A percentile compares a stretch with the other conserved stretches of the same genome.
These are phyloP conservation scores for Ambrosiella cleistominuta DNA, from an alignment of 2,329 filamentous ascomycete genomes.

Conservation along the genomic window DNA sequence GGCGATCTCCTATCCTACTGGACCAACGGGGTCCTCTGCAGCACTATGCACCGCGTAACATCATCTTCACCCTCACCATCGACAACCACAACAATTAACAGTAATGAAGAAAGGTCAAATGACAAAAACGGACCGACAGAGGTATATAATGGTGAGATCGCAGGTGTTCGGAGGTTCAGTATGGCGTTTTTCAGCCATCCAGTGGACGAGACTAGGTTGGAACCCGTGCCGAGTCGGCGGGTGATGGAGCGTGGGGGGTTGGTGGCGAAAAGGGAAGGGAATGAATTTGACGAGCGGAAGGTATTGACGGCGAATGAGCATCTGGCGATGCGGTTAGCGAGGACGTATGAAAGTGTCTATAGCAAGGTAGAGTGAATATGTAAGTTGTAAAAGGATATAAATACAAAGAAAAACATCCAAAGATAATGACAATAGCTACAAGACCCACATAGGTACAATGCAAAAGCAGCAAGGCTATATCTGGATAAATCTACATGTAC, in stretches of 20 bases:
- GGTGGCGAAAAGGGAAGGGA: constrained; percentile 20
- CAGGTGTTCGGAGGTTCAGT: constrained; percentile 39
- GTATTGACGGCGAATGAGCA: constrained; percentile 48
- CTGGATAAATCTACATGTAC: neutral
- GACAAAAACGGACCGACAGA: neutral
- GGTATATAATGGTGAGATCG: constrained; percentile 14
- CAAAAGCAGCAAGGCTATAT: neutral
- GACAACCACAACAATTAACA: too few relatives aligned
- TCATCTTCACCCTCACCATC: constrained; percentile 28
- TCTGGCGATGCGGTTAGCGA: constrained; percentile 40
- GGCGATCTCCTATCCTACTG: constrained; percentile 59
- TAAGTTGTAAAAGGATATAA: neutral
- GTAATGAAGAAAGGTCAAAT: too few relatives aligned
- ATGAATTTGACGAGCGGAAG: constrained; percentile 34
- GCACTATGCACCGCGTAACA: constrained; percentile 73
- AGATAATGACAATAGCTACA: neutral
- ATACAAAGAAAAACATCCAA: neutral
- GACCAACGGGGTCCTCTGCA: constrained; percentile 75
- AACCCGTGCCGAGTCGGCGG: constrained; percentile 41
- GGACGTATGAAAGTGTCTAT: constrained; percentile 41
- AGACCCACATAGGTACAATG: neutral
- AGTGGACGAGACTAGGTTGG: constrained; percentile 32
- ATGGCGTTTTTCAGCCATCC: constrained; percentile 56
- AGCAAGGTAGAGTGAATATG: constrained; percentile 6
- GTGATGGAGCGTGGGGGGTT: constrained; percentile 25